Base-by-base conservation (phyloP, 768 basidiomycete genomes). In the Hericium rajendrae region DNA sequence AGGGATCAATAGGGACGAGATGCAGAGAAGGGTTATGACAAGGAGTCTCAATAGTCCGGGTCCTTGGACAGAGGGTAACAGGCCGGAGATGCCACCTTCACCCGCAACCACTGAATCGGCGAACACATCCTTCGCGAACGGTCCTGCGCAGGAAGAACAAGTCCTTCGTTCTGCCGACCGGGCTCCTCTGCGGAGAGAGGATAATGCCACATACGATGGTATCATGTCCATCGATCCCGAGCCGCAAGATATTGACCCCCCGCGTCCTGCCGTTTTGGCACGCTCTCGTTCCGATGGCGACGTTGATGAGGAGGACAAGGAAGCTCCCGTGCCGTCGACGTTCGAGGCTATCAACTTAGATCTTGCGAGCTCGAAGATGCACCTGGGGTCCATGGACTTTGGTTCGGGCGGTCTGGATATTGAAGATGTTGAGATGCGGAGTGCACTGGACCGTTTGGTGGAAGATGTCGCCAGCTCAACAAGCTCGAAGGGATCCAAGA, bases 1-100 rank as follows among this genome's bases (percentile, higher is more conserved):
- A 24, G 73, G 80, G 48, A 81, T 84, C 57, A 82, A 71, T 54
- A 75, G 76, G 28, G 81, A 81, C 54, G 78, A 79, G 51, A 75
- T 85, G 18, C 76, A 79, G 58, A 70, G 76, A 54, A 73, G 79
- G 38, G 65, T 83, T 53, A 62, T 76, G 65, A 72, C 70, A 51
- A 73, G 75, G 61, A 69, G 77, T 46, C 64, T 68, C 48, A 74
- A 79, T 50, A 79, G 79, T 60, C 71, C 76, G 12, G 43, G 10
- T 46, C n/a, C 6, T 57, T 72, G 59, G 59, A 64, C 5, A 64
- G 60, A 18, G 48, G 52, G 37, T 39, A 28, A 32, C 24, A 18
- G 13, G 32, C 28, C 18, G 26, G 18, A 32, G 16, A n/a, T n/a
- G 49, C 39, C 38, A 20, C 54, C 37, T 6, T 46, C 24, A 32